Evolutionary conservation across 2,329 filamentous ascomycete genomes (phyloP).

Genomic region (Ophioceras dolichostomum): DNA sequence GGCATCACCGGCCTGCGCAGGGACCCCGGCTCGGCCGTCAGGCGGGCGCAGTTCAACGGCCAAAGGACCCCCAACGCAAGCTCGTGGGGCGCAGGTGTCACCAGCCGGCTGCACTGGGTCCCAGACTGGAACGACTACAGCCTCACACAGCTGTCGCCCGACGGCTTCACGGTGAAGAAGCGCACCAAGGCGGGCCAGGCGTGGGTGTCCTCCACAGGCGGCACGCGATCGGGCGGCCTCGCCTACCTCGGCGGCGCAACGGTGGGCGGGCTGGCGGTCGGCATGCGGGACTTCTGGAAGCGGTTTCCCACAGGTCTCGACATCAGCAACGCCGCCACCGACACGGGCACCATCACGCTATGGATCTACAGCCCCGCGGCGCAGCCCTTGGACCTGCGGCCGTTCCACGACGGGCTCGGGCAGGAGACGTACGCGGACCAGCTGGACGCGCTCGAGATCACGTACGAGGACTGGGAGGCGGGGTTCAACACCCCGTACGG

Average conservation of each 20-base stretch:
- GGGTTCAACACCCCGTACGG: slow-evolving; percentile 44
- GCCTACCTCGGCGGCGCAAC: slow-evolving; percentile 46
- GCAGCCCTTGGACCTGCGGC: slow-evolving; percentile 40
- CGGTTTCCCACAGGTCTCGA: slow-evolving; percentile 47
- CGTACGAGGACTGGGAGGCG: slow-evolving; percentile 49
- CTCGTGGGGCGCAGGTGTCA: slow-evolving; percentile 33
- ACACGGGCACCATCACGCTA: slow-evolving; percentile 38
- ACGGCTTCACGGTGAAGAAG: slow-evolving; percentile 49
- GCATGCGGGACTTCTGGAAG: slow-evolving; percentile 51
- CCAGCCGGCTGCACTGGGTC: slow-evolving; percentile 38
- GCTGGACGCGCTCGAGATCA: slow-evolving; percentile 47
- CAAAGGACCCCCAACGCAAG: slow-evolving; percentile 25
- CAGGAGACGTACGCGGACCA: slow-evolving; percentile 43
- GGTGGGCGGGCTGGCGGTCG: slow-evolving; percentile 44
- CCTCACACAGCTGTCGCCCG: slow-evolving; percentile 42
- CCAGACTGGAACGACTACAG: slow-evolving; percentile 46
- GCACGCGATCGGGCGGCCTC: slow-evolving; percentile 40
- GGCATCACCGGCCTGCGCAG: slow-evolving; percentile 45
- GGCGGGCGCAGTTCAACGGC: slow-evolving; percentile 36
- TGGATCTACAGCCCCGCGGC: slow-evolving; percentile 49
- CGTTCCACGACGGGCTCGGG: slow-evolving; percentile 45
- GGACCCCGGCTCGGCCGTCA: slow-evolving; percentile 37
- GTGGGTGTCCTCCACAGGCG: slow-evolving; percentile 46
- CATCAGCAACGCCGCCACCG: slow-evolving; percentile 33
- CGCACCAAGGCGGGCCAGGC: slow-evolving; percentile 42